These are phyloP conservation scores for Solanum acaule DNA, from an alignment of 257 asterid genomes.

Conservation along the genomic window DNA sequence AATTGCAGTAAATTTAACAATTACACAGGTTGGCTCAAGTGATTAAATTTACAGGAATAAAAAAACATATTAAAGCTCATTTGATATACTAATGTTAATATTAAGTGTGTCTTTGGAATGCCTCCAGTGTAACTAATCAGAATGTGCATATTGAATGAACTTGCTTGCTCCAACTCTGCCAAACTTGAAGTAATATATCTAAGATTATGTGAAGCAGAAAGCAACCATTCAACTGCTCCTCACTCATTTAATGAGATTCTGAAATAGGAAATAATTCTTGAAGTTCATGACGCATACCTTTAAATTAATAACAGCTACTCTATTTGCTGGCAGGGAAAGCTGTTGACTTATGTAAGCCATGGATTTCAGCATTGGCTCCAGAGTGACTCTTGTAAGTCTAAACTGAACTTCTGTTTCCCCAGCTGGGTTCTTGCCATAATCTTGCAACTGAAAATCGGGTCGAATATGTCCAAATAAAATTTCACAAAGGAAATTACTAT, in stretches of 20 bases:
- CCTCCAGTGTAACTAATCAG: background rate
- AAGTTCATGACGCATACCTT: conserved; percentile 36
- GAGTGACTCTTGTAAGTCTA: conserved; percentile 60
- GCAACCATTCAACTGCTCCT: background rate
- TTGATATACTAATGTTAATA: background rate
- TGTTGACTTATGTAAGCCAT: conserved; percentile 71
- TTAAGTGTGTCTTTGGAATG: background rate
- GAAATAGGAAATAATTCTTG: background rate
- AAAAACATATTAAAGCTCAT: background rate
- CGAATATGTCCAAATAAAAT: conserved; percentile 13
- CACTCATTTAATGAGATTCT: background rate
- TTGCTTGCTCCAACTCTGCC: background rate
- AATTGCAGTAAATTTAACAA: background rate
- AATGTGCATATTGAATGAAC: background rate
- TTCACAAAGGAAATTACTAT: background rate
- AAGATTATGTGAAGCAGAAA: background rate
- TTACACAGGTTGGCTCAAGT: background rate
- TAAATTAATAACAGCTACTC: conserved; percentile 71
- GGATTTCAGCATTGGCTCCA: conserved; percentile 81
- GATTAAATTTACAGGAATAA: background rate
- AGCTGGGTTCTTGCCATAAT: conserved; percentile 53
- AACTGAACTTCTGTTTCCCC: conserved; percentile 72
- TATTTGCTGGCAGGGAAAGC: conserved; percentile 58
- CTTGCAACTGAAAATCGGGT: conserved; percentile 55
- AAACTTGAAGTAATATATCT: background rate